Evolutionary conservation across 2,329 filamentous ascomycete species (phyloP), one percentile per base, ranked within the genome.

Genomic region (Ascosphaera apis): DNA sequence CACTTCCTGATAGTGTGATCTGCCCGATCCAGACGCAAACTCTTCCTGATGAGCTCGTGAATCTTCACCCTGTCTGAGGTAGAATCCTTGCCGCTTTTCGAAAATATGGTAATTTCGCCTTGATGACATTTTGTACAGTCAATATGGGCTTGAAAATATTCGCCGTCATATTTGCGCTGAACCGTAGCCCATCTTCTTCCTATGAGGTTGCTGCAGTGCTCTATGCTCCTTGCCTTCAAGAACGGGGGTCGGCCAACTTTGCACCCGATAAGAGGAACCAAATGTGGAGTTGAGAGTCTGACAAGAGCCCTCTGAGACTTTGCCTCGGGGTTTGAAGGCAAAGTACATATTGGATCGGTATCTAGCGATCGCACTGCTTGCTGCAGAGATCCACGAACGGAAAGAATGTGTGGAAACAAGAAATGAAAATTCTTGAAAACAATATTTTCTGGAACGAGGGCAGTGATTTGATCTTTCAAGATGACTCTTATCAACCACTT

Each of bases 81-180:
- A 32, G 82, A 86, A 44, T 92, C 80, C 49, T 88, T 91, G 39
- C 83, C 81, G 46, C 81, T 88, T 50, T 92, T 93, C 7, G 82
- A 91, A 49, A 88, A 92, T 19, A 92, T 86, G 42, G 76, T 74
- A 18, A 91, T 70, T 34, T 62, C 66, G 1, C 64, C 48, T 39
- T 49, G 27, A 33, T 11, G 38, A 12, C 57, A 56, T 35, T 66
- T 69, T 6, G 58, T 58, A 4, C 79, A 56, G 47, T 91, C 72
- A 28, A 92, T 60, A 46, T 92, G 83, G 19, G 92, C 71, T 51
- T 92, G 83, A 45, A 80, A 91, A 44, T 88, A 92, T 52, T 92
- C 83, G 9, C 79, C 82, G 46, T 91, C 82, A 41, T 91, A 70
- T 49, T 91, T 91, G 36, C 73, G 64, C 51, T 91, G 81, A 16